These are phyloP conservation scores for Aspergillus sparsus DNA, from an alignment of 495 filamentous ascomycete species.

Conservation along the genomic window DNA sequence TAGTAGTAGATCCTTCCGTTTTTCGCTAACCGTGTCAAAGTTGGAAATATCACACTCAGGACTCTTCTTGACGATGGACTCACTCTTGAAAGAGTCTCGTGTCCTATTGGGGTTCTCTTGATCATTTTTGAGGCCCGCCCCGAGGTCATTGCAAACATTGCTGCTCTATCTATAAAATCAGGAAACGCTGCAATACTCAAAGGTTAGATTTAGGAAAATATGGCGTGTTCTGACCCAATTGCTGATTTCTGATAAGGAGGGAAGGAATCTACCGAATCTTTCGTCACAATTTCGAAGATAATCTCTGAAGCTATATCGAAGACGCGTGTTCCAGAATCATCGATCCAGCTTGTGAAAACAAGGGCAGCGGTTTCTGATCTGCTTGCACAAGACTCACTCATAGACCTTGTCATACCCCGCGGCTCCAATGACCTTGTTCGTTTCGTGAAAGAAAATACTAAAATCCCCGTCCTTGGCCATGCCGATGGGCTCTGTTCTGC, in stretches of 20 bases:
- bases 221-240: neutral
- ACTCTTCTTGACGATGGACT: constrained; percentile 90
- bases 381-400: constrained; percentile 76
- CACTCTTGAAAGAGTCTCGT: constrained; percentile 79
- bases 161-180: constrained; percentile 94
- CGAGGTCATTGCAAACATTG: constrained; percentile 98
- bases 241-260: constrained; percentile 57
- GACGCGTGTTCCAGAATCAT: constrained; percentile 78
- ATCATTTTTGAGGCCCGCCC: constrained; percentile 98
- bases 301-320: constrained; percentile 76
- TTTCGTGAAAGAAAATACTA: constrained; percentile 84
- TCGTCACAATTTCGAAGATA: constrained; percentile 80
- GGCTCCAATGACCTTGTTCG: constrained; percentile 92
- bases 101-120: constrained; percentile 91
- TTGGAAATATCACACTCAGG: constrained; percentile 79
- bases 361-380: constrained; percentile 85
- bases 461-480: constrained; percentile 94
- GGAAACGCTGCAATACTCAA: constrained; percentile 97
- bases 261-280: constrained; percentile 93
- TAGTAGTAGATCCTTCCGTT: neutral
- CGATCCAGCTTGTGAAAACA: constrained; percentile 90
- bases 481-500: constrained; percentile 92
- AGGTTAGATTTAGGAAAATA: constrained; percentile 44
- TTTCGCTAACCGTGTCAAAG: constrained; percentile 45
- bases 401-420: constrained; percentile 93